Base-by-base conservation (phyloP, 306 rosid species). In the Cucumis cinereus region DNA sequence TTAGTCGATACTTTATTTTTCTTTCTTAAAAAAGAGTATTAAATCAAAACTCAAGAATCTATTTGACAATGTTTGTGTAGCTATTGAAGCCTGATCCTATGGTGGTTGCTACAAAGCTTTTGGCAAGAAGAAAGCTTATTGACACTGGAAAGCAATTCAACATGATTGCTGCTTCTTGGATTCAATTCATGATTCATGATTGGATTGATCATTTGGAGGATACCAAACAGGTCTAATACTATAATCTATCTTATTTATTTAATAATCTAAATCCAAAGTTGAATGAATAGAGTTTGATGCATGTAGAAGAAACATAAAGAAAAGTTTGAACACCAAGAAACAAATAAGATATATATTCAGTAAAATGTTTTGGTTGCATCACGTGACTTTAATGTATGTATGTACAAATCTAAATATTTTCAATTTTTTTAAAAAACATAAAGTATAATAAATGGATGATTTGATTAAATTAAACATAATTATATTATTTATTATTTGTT, bases 111-210 rank as follows among this genome's bases (percentile, higher is more conserved):
- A 79, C 94, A 30, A 89, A 88, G 79, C 91, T 89, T 24, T 77
- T 89, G 43, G 86, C 33, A 47, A 91, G 97, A 73, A 88, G 78
- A 72, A 83, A 73, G 13, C 88, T 85, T 79, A 77, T 57, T 26
- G 94, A 88, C 52, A 43, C 80, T 3, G 94, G 90, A 77, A 85
- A 89, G 45, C 97, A 91, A 62, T 88, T 91, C 87, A 89, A 88
- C 84, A 80, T 91, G 88, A 88, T 91, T 55, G 94, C 92, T 28
- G 79, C 88, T 62, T 88, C 90, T 30, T 89, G 97, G 97, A 75
- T 89, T 54, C 97, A 91, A 40, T 86, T 91, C 79, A 89, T 91
- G 97, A 81, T 91, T 78, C 97, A 91, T 82, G 97, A 89, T 75
- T 91, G 97, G 97, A 77, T 86, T 12, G 91, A 91, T 68, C 95